phyloP scores from a whole-genome alignment of 225 moss, liverwort and hornwort species.

The Bryoerythrophyllum caledonicum region DNA sequence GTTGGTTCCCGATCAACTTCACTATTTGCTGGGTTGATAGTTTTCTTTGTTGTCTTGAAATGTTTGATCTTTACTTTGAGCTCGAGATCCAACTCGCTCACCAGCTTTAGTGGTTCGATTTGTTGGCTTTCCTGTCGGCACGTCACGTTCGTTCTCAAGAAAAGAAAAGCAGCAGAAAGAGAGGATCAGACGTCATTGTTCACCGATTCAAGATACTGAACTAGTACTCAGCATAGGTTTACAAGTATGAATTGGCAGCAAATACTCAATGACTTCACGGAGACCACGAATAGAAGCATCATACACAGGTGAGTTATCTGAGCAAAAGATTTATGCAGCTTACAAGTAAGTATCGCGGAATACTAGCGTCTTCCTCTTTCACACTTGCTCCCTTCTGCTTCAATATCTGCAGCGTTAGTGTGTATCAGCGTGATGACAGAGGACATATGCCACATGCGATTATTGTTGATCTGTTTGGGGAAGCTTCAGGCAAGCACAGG shows the following conservation, averaged over 20 bases:
- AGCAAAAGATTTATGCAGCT: constrained; percentile 33
- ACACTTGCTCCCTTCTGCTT: constrained; percentile 32
- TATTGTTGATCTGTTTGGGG: not conserved
- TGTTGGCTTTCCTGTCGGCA: constrained; percentile 23
- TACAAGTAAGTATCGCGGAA: constrained; percentile 43
- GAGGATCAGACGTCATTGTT: constrained; percentile 32
- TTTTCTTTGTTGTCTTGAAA: constrained; percentile 26
- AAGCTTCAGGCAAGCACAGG: not conserved
- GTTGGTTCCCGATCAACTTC: not conserved
- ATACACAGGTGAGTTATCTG: not conserved
- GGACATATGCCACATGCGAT: not conserved
- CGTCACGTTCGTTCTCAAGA: constrained; percentile 39
- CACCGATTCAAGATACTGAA: not conserved
- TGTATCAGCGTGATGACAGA: not conserved
- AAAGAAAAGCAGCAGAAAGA: constrained; percentile 29
- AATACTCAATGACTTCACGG: not conserved
- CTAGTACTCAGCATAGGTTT: not conserved
- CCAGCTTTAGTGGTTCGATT: constrained; percentile 9
- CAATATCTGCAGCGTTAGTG: constrained; percentile 26
- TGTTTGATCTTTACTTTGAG: constrained; percentile 20
- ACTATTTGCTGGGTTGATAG: constrained; percentile 24
- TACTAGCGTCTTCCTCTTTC: constrained; percentile 29
- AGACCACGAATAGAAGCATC: not conserved
- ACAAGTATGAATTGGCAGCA: not conserved
- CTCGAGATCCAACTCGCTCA: constrained; percentile 10